Evolutionary conservation across 1,284 basidiomycete genomes (phyloP).

Genomic region (Coniferiporia weirii): DNA sequence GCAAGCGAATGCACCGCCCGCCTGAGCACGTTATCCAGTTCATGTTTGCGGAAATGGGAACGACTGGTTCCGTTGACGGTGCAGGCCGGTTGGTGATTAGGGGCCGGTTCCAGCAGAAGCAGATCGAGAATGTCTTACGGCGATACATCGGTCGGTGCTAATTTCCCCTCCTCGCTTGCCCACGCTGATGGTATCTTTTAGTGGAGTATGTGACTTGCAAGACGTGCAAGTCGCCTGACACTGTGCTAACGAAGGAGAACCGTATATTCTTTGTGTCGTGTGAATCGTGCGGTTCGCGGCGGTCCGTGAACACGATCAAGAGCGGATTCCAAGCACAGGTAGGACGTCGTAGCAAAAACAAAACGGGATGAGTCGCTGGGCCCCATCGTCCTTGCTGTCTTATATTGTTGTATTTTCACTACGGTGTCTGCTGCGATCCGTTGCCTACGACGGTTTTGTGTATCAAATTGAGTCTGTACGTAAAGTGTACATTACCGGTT

Average conservation of each 20-base stretch:
- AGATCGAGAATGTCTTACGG: conserved; percentile 95
- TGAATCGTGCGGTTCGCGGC: conserved; percentile 87
- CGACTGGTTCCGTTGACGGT: conserved; percentile 93
- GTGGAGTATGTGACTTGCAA: conserved; percentile 99
- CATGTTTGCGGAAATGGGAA: conserved; percentile 98
- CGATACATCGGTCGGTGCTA: conserved; percentile 85
- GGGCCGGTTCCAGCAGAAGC: conserved; percentile 97
- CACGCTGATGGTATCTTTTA: conserved; percentile 28
- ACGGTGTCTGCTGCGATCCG: neutral
- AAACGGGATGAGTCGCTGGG: conserved; percentile 31
- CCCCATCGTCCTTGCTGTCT: neutral
- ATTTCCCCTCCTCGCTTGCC: conserved; percentile 10
- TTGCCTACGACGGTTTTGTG: neutral
- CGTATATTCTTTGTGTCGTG: conserved; percentile 99
- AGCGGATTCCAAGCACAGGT: conserved; percentile 98
- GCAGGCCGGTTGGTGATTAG: conserved; percentile 92
- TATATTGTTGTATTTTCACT: neutral
- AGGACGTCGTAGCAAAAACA: conserved; percentile 75
- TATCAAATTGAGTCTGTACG: neutral
- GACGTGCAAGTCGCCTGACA: conserved; percentile 98
- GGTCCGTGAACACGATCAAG: conserved; percentile 96
- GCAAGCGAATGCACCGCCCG: conserved; percentile 97
- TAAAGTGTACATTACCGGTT: neutral
- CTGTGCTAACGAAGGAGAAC: conserved; percentile 94
- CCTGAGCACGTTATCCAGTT: conserved; percentile 99